Conservation (phyloP, 1,284 basidiomycete species). For the Boletellus sp. region DNA sequence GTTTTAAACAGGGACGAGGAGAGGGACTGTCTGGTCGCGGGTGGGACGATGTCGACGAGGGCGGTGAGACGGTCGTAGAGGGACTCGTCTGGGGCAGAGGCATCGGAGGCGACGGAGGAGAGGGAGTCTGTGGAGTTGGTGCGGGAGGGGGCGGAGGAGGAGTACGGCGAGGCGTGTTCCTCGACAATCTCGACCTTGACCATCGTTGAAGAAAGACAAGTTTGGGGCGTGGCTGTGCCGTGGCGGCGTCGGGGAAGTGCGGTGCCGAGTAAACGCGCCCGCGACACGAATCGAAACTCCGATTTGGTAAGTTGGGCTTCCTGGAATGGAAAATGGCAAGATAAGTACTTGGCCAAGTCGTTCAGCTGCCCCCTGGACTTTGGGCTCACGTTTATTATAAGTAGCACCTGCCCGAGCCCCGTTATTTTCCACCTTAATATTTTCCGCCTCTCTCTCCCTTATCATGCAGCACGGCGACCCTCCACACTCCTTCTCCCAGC, state of each 20-base stretch:
- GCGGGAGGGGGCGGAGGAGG: constrained; percentile 61
- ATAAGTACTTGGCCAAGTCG: constrained; percentile 33
- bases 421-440: constrained; percentile 26
- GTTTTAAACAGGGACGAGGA: constrained; percentile 59
- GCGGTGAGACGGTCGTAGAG: constrained; percentile 86
- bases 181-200: constrained; percentile 84
- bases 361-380: constrained; percentile 17
- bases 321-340: constrained; percentile 6
- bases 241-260: constrained; percentile 22
- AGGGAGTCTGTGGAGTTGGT: constrained; percentile 68
- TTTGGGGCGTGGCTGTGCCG: constrained; percentile 24
- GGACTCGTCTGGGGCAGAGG: constrained; percentile 69
- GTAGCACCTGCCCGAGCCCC: constrained; percentile 19
- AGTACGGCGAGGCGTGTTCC: constrained; percentile 72
- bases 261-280: constrained; percentile 24
- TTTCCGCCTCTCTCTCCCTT: constrained; percentile 22
- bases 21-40: constrained; percentile 80
- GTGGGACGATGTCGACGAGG: constrained; percentile 93
- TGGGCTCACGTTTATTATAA: constrained; percentile 27
- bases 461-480: constrained; percentile 40
- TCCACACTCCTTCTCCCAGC: constrained; percentile 38
- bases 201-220: constrained; percentile 41
- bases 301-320: constrained; percentile 14
- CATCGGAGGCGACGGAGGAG: constrained; percentile 69
- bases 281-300: constrained; percentile 25